phyloP scores from a whole-genome alignment of 768 basidiomycete species.

The Lactarius trivialis region DNA sequence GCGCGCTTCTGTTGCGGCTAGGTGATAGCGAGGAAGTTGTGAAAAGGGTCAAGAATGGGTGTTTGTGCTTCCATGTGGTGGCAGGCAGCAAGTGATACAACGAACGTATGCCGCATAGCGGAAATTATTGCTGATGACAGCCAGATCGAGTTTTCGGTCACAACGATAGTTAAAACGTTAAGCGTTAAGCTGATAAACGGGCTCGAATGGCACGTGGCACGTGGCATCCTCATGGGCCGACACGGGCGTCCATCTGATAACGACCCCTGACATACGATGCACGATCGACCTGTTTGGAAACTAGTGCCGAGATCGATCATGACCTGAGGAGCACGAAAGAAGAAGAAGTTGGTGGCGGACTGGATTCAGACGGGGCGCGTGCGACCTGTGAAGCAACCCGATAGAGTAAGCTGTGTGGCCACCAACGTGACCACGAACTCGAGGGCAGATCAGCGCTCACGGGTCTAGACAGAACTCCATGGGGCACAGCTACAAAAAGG shows the following conservation, averaged over 20 bases:
- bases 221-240: slow-evolving; percentile 5
- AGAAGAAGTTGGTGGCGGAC: neutral
- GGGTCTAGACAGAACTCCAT: neutral
- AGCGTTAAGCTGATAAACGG: neutral
- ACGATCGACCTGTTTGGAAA: neutral
- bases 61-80: neutral
- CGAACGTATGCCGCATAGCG: neutral
- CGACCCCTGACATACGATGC: neutral
- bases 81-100: neutral
- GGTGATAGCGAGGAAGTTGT: slow-evolving; percentile 10
- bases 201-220: slow-evolving; percentile 3
- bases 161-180: slow-evolving; percentile 1
- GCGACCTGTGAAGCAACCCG: neutral
- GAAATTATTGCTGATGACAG: slow-evolving; percentile 12
- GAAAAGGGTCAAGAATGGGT: slow-evolving; percentile 2
- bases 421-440: neutral
- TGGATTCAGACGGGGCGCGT: neutral
- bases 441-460: neutral
- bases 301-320: slow-evolving; percentile 3
- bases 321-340: neutral
- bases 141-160: slow-evolving; percentile 7
- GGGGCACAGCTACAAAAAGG: neutral
- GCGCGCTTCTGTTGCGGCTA: neutral
- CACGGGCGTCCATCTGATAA: slow-evolving; percentile 13
- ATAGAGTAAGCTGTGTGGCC: neutral